Conservation (phyloP, 2,329 filamentous ascomycete species). For the Aspergillus quadricinctus region DNA sequence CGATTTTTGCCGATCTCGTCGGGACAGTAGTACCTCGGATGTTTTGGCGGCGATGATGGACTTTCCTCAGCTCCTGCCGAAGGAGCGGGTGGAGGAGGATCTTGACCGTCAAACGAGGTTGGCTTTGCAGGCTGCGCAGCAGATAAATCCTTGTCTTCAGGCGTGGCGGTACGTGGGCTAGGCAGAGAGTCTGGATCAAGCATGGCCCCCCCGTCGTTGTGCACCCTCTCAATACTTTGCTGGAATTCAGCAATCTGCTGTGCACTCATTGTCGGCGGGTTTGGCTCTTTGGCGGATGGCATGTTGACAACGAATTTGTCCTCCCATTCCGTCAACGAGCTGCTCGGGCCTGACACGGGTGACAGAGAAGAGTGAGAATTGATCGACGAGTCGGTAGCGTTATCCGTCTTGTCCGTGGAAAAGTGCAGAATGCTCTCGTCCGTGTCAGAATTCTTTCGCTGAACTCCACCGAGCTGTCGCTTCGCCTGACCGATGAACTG, state of each 20-base stretch:
- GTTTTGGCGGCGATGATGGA: slow-evolving; percentile 1
- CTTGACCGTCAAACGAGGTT: slow-evolving; percentile 16
- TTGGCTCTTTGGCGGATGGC: slow-evolving; percentile 40
- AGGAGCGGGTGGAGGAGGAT: slow-evolving; percentile 10
- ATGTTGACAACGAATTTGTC: slow-evolving; percentile 43
- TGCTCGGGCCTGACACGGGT: slow-evolving; percentile 26
- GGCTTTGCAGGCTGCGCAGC: slow-evolving; percentile 15
- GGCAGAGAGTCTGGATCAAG: slow-evolving; percentile 28
- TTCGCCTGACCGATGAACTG: slow-evolving; percentile 18
- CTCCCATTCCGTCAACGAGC: slow-evolving; percentile 33
- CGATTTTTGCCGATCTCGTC: slow-evolving; percentile 37
- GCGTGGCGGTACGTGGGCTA: slow-evolving; percentile 27
- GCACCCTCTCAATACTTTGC: slow-evolving; percentile 30
- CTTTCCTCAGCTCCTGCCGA: slow-evolving; percentile 8
- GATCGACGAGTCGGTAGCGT: slow-evolving; percentile 21
- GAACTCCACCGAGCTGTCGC: slow-evolving; percentile 32
- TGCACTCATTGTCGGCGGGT: slow-evolving; percentile 36
- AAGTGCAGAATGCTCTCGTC: slow-evolving; percentile 19
- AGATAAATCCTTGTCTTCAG: slow-evolving; percentile 27
- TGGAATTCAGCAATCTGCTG: slow-evolving; percentile 39
- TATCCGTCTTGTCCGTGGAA: slow-evolving; percentile 16
- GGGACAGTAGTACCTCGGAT: slow-evolving; percentile 33
- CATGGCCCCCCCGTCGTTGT: slow-evolving; percentile 27
- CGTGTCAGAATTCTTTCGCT: slow-evolving; percentile 31
- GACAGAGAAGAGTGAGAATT: slow-evolving; percentile 27